Evolutionary conservation across 441 rosid species (phyloP).

Genomic region (Codiaeum variegatum): DNA sequence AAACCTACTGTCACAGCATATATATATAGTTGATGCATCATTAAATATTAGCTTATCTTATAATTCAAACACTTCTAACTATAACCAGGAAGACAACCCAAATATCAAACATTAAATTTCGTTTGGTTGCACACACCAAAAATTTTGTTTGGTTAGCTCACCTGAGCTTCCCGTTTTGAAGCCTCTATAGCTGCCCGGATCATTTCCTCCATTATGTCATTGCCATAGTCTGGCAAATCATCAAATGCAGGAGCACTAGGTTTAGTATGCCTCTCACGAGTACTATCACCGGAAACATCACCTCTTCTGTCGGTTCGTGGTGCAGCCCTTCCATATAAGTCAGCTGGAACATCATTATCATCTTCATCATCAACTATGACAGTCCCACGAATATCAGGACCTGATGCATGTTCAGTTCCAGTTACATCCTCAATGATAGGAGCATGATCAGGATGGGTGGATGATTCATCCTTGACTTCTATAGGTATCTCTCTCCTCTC

Average conservation of each 20-base stretch:
- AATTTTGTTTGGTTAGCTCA: constrained; percentile 22
- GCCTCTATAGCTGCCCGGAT: constrained; percentile 96
- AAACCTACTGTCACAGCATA: background rate
- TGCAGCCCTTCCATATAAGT: constrained; percentile 22
- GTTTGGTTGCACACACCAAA: constrained; percentile 11
- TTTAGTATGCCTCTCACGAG: constrained; percentile 29
- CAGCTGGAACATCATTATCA: constrained; percentile 48
- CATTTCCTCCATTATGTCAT: constrained; percentile 98
- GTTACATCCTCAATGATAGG: constrained; percentile 77
- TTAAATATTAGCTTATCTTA: constrained; percentile 14
- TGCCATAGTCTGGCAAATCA: constrained; percentile 45
- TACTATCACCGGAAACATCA: constrained; percentile 17
- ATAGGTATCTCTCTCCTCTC: constrained; percentile 81
- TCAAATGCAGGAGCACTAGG: constrained; percentile 49
- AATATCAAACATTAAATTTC: background rate
- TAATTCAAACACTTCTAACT: background rate
- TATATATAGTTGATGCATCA: constrained; percentile 39
- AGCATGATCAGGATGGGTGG: constrained; percentile 47
- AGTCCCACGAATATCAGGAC: constrained; percentile 46
- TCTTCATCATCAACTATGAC: constrained; percentile 50
- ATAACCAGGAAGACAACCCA: constrained; percentile 1
- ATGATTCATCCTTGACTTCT: constrained; percentile 68
- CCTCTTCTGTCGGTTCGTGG: constrained; percentile 19
- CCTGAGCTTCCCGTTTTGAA: constrained; percentile 72
- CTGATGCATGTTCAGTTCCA: constrained; percentile 45